phyloP scores from a whole-genome alignment of 2,329 filamentous ascomycete genomes.

The Xylaria sp. region DNA sequence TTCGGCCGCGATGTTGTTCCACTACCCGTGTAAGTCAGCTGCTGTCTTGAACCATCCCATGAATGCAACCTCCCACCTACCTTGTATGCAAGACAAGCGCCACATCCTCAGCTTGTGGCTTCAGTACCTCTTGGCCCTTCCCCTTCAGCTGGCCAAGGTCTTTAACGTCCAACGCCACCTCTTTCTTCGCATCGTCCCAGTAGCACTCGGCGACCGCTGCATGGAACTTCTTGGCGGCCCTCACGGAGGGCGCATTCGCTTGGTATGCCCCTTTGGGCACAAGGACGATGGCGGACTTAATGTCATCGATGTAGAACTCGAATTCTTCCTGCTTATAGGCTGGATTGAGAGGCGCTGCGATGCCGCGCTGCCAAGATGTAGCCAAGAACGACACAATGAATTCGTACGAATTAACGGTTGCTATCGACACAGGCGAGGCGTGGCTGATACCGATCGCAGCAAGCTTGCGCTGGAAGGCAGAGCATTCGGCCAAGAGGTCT shows the following conservation, averaged over 20 bases:
- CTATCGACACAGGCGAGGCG: constrained; percentile 77
- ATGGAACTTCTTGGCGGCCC: constrained; percentile 76
- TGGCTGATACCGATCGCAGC: constrained; percentile 72
- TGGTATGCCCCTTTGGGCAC: constrained; percentile 72
- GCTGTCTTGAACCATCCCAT: background rate
- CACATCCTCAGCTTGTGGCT: constrained; percentile 72
- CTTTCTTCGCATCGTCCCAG: constrained; percentile 65
- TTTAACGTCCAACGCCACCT: constrained; percentile 79
- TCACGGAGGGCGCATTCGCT: constrained; percentile 70
- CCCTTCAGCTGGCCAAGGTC: constrained; percentile 67
- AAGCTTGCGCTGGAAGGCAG: constrained; percentile 75
- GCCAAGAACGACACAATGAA: constrained; percentile 87
- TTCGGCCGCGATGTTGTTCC: constrained; percentile 86
- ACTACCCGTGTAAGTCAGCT: constrained; percentile 41
- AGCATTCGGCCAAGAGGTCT: constrained; percentile 66
- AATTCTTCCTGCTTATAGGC: constrained; percentile 89
- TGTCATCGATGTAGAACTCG: constrained; percentile 88
- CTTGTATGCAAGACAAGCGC: constrained; percentile 82
- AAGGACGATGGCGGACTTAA: constrained; percentile 77
- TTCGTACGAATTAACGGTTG: constrained; percentile 81
- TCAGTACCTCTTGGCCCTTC: constrained; percentile 43
- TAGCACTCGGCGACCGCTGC: constrained; percentile 88
- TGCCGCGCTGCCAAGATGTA: constrained; percentile 79
- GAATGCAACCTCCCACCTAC: constrained; percentile 31
- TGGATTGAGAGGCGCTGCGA: constrained; percentile 85